Base-by-base conservation (phyloP, 345 rosid genomes). In the Turritis glabra region DNA sequence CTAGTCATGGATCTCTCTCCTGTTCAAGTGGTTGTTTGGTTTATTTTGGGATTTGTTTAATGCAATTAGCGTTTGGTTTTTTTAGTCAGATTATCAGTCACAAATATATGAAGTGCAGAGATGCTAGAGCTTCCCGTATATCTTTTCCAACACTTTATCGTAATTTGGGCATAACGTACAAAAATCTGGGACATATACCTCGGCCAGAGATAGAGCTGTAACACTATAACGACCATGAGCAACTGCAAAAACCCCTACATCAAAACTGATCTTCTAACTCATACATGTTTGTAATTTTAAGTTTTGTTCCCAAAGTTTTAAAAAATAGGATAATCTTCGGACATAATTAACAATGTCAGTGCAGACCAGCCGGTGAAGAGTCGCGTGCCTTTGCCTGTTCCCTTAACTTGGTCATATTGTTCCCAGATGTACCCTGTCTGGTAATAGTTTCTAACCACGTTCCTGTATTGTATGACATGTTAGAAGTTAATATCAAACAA, bases 361-460 rank as follows among this genome's bases (percentile, higher is more conserved):
- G 98, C 66, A 57, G 99, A 87, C 99, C 99, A 95, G 46, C 99
- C 99, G 3, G 98, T 90, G 75, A 95, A 95, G 19, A 84, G 77
- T 0, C 97, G 90, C 0, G 93, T 77, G 37, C 97, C 96, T 80
- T 90, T 87, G 55, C 97, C 97, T 65, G 72, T 84, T 21, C 97
- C 99, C 22, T 76, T 87, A 80, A 57, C 80, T 81, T 92, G 99
- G 72, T 90, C 96, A 81, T 92, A 92, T 69, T 95, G 99, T 74
- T 95, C 99, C 99, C 99, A 95, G 61, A 90, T 72, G 79, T 81
- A 95, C 38, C 99, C 97, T 0, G 96, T 92, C 64, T 80, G 67
- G 64, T 85, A 72, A 82, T 92, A 90, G 79, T 90, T 95, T 53
- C 61, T 69, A 55, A 95, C 92, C 68, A 92, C 88, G 61, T 90